Base-by-base conservation (phyloP, 1,139 yeast species). In the Saccharomyces hybrid region DNA sequence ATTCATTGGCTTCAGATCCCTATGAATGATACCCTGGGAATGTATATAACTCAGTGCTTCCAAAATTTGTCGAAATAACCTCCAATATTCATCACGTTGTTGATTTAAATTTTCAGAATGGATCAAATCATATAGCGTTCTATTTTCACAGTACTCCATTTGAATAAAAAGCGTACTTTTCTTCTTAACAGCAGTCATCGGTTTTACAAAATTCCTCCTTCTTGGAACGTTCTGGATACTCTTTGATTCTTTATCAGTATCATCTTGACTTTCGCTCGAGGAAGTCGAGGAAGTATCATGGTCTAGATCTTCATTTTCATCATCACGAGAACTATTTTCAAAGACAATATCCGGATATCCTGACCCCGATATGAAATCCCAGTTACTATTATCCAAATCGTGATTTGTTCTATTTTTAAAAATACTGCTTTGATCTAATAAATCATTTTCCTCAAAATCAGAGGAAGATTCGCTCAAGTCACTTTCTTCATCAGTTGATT, bases 141-240 rank as follows among this genome's bases (percentile, higher is more conserved):
- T 88, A 65, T 93, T 93, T 64, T 95, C 99, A 72, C 99, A 95
- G 67, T 93, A 95, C 69, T 95, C 99, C 99, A 95, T 95, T 67
- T 95, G 99, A 59, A 95, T 93, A 66, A 75, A 95, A 59, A 78
- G 75, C 48, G 79, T 91, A 72, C 81, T 82, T 63, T 74, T 73
- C 48, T 59, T 64, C 44, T 62, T 61, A 8, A 34, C 23, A 20
- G 44, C 44, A 9, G 6, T 30, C 54, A 4, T 56, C 52, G 11
- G 57, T 67, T 1, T 61, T 67, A 27, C 61, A 68, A 7, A 65
- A 72, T 26, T 69, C 76, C 53, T 72, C 63, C 23, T 59, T 60
- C 4, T 55, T 59, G 58, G 51, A 38, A 38, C 4, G 25, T 20
- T 20, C 20, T 38, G 51, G 42, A 3, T 34, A 14, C 3, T 55